Conservation (phyloP, 192 early-diverging fungal species). For the Gaertneriomyces semiglobifer region DNA sequence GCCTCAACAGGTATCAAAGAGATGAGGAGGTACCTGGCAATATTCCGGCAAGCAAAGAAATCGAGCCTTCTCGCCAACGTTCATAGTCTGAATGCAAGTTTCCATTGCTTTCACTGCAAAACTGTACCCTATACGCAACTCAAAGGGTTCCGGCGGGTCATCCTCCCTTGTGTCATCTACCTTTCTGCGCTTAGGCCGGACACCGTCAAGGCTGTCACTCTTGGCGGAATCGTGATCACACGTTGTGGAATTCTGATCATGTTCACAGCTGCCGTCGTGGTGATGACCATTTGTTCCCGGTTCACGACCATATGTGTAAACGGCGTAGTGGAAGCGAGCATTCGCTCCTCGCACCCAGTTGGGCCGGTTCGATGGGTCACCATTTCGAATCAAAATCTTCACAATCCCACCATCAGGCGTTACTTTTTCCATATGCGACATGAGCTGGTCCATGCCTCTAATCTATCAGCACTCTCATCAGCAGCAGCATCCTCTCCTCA, state of each 20-base stretch:
- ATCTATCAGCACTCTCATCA: no score
- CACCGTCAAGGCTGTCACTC: background rate
- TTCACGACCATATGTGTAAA: constrained; percentile 32
- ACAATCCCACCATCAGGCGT: constrained; percentile 25
- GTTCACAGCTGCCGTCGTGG: constrained; percentile 17
- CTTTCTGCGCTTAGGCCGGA: constrained; percentile 31
- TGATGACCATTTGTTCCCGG: constrained; percentile 23
- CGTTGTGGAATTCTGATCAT: background rate
- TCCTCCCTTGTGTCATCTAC: constrained; percentile 39
- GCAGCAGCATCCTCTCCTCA: no score
- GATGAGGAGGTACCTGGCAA: constrained; percentile 29
- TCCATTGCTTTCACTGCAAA: constrained; percentile 51
- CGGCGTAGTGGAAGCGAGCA: constrained; percentile 50
- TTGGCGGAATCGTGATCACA: background rate
- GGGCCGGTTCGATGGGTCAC: background rate
- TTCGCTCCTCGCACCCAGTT: constrained; percentile 46
- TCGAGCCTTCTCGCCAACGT: constrained; percentile 39
- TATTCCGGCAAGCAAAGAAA: constrained; percentile 52
- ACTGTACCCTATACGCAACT: constrained; percentile 48
- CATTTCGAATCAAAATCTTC: constrained; percentile 16
- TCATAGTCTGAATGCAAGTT: constrained; percentile 47
- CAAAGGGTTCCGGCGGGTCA: constrained; percentile 40
- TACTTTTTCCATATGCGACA: constrained; percentile 16
- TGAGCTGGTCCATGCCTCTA: background rate
- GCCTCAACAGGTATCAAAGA: background rate